These are phyloP conservation scores for Hydrangea macrophylla DNA, from an alignment of 148 eudicot genomes.

Conservation along the genomic window DNA sequence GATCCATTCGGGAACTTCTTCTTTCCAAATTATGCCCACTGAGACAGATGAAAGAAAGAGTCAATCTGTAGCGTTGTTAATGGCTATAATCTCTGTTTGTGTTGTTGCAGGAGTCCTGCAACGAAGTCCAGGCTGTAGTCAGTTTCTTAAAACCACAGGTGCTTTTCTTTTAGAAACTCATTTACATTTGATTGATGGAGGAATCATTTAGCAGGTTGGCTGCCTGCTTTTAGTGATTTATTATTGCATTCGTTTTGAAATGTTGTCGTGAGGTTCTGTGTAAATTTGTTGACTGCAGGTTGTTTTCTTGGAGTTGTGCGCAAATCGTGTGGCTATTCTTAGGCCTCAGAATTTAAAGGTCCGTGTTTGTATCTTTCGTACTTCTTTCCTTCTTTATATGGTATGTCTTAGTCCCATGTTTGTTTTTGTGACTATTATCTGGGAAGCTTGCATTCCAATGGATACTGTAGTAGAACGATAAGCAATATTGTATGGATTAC, in stretches of 20 bases:
- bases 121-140: slow-evolving; percentile 86
- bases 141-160: slow-evolving; percentile 85
- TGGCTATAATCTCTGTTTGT: slow-evolving; percentile 2
- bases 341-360: slow-evolving; percentile 76
- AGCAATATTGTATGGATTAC: not conserved
- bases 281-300: slow-evolving; percentile 39
- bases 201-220: slow-evolving; percentile 1
- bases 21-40: not conserved
- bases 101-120: slow-evolving; percentile 76
- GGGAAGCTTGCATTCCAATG: slow-evolving; percentile 1
- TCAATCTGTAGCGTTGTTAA: not conserved
- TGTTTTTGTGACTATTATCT: not conserved
- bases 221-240: slow-evolving; percentile 10
- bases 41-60: not conserved
- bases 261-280: slow-evolving; percentile 6
- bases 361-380: slow-evolving; percentile 5
- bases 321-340: slow-evolving; percentile 80
- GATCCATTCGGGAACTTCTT: not conserved
- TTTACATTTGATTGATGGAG: slow-evolving; percentile 9
- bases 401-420: not conserved
- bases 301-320: slow-evolving; percentile 89
- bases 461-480: not conserved
- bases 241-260: not conserved
- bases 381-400: not conserved
- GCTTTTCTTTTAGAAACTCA: slow-evolving; percentile 17